These are phyloP conservation scores for Pichia sp. DNA, from an alignment of 1,139 yeast genomes.

Conservation along the genomic window DNA sequence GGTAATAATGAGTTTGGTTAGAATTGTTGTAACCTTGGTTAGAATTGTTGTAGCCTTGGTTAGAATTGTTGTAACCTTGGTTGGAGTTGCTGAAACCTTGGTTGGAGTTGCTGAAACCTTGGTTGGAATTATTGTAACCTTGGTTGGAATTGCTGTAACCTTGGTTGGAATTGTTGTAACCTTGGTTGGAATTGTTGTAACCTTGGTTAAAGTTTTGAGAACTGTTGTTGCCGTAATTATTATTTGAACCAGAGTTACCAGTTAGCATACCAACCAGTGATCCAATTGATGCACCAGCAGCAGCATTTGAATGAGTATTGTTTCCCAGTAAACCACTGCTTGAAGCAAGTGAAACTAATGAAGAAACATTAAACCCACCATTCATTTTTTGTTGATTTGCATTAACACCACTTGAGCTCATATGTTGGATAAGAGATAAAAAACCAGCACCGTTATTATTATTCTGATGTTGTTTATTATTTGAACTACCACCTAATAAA, in stretches of 20 bases:
- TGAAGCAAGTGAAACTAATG: conserved; percentile 20
- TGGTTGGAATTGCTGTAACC: neutral
- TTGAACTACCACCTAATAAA: conserved; percentile 19
- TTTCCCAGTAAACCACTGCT: conserved; percentile 13
- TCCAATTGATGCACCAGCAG: conserved; percentile 4
- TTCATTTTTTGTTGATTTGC: conserved; percentile 20
- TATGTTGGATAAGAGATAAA: conserved; percentile 21
- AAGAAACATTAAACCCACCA: conserved; percentile 27
- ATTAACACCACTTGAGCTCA: conserved; percentile 25
- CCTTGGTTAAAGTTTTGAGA: conserved; percentile 6
- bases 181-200: conserved; percentile 6
- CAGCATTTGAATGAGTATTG: conserved; percentile 2
- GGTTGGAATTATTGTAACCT: conserved; percentile 2
- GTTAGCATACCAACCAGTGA: conserved; percentile 11
- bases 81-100: neutral
- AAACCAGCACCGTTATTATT: conserved; percentile 15
- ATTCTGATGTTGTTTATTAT: no score
- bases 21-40: neutral
- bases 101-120: neutral
- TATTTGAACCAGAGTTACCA: conserved; percentile 9
- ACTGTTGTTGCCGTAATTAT: neutral
- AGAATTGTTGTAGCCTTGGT: conserved; percentile 1
- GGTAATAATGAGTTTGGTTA: neutral
- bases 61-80: neutral
- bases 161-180: conserved; percentile 10